Evolutionary conservation across 441 rosid species (phyloP).

Genomic region (Heliophila coronopifolia): DNA sequence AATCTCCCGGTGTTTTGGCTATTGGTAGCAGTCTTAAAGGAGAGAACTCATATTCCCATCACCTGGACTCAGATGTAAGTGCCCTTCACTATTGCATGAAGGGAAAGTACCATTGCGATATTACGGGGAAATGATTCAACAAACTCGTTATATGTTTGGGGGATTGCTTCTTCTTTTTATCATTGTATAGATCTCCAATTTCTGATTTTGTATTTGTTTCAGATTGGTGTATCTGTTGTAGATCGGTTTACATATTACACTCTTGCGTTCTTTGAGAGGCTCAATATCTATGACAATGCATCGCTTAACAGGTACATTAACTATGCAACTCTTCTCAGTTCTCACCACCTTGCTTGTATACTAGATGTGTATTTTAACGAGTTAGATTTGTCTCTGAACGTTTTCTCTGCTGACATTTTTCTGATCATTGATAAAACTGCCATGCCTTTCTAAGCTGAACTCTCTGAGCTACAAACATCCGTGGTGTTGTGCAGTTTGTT

Average conservation of each 20-base stretch:
- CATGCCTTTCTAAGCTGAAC: background rate
- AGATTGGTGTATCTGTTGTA: conserved; percentile 97
- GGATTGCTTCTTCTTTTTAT: conserved; percentile 5
- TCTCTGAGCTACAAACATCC: conserved; percentile 8
- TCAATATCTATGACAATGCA: conserved; percentile 80
- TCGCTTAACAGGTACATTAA: conserved; percentile 71
- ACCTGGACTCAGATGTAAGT: conserved; percentile 90
- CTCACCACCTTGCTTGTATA: conserved; percentile 8
- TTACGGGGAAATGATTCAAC: background rate
- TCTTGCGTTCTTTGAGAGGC: conserved; percentile 85
- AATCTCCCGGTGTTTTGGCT: conserved; percentile 91
- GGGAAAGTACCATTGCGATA: background rate
- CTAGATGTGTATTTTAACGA: background rate
- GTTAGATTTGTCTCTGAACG: background rate
- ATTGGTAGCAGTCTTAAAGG: conserved; percentile 97
- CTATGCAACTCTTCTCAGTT: conserved; percentile 6
- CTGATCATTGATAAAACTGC: background rate
- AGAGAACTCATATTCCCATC: conserved; percentile 96
- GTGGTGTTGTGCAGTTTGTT: conserved; percentile 58
- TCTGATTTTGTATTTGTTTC: conserved; percentile 19
- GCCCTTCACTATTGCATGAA: background rate
- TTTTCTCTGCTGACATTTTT: background rate
- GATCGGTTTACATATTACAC: conserved; percentile 94
- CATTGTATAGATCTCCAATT: background rate
- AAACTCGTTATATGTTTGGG: background rate